These are phyloP conservation scores for Xerocomellus chrysenteron DNA, from an alignment of 768 basidiomycete genomes.

Conservation along the genomic window DNA sequence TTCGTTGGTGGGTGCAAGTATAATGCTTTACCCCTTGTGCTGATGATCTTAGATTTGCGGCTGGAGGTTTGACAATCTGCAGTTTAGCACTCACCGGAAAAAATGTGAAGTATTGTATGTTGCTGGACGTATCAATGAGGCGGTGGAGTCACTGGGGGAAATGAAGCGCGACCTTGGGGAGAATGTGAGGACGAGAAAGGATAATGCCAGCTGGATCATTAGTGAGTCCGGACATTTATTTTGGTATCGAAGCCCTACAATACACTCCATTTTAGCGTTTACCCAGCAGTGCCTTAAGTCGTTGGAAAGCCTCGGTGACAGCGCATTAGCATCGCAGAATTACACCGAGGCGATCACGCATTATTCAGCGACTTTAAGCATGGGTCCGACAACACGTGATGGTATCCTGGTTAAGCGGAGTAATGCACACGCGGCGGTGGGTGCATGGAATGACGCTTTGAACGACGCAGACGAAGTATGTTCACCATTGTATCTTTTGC, in stretches of 20 bases:
- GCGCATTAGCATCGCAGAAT: background rate
- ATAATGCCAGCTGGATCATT: background rate
- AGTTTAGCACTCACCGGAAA: background rate
- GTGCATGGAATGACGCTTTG: background rate
- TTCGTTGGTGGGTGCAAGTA: background rate
- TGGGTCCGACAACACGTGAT: background rate
- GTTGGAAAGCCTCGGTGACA: background rate
- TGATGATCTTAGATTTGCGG: conserved; percentile 1
- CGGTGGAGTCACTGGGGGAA: background rate
- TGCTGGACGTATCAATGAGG: background rate
- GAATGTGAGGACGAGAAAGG: background rate
- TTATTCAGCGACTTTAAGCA: background rate
- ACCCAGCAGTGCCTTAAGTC: background rate
- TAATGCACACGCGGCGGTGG: background rate
- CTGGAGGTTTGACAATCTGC: conserved; percentile 4
- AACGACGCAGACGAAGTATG: background rate
- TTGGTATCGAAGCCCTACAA: background rate
- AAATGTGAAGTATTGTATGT: background rate
- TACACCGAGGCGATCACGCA: background rate
- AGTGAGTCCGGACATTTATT: background rate
- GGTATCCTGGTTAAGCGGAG: conserved; percentile 1
- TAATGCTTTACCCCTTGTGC: background rate
- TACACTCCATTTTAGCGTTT: background rate
- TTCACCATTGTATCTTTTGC: background rate
- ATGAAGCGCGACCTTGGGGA: background rate